Conservation (phyloP, 257 asterid genomes). For the Nicotiana obtusifolia region DNA sequence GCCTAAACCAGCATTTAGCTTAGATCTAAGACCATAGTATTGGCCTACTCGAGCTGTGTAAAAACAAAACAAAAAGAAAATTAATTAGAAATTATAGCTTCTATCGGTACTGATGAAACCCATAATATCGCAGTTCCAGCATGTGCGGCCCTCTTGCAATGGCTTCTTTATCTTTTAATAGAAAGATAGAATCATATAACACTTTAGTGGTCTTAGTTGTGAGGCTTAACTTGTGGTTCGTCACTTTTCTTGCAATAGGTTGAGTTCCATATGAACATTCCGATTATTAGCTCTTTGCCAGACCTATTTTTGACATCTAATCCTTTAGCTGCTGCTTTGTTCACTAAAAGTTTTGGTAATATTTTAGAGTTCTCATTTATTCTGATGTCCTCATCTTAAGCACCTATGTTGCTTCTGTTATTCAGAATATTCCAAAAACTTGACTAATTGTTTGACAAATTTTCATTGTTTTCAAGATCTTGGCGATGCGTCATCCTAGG, state of each 20-base stretch:
- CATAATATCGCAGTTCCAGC: background rate
- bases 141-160: background rate
- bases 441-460: background rate
- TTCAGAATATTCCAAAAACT: background rate
- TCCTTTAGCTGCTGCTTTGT: background rate
- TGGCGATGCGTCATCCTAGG: slow-evolving; percentile 98
- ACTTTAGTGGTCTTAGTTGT: background rate
- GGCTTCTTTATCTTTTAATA: background rate
- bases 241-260: background rate
- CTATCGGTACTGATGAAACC: background rate
- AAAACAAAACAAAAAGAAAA: background rate
- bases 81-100: background rate
- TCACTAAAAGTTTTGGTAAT: background rate
- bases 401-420: background rate
- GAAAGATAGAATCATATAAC: background rate
- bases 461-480: slow-evolving; percentile 40
- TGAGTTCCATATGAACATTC: background rate
- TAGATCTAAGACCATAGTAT: background rate
- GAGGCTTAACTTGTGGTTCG: background rate
- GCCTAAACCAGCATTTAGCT: background rate
- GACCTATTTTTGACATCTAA: background rate
- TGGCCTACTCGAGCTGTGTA: background rate
- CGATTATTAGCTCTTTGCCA: background rate
- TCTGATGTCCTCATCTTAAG: background rate
- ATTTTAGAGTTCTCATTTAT: background rate